Evolutionary conservation across 208 protist genomes (phyloP).

Genomic region (Naegleria fowleri): DNA sequence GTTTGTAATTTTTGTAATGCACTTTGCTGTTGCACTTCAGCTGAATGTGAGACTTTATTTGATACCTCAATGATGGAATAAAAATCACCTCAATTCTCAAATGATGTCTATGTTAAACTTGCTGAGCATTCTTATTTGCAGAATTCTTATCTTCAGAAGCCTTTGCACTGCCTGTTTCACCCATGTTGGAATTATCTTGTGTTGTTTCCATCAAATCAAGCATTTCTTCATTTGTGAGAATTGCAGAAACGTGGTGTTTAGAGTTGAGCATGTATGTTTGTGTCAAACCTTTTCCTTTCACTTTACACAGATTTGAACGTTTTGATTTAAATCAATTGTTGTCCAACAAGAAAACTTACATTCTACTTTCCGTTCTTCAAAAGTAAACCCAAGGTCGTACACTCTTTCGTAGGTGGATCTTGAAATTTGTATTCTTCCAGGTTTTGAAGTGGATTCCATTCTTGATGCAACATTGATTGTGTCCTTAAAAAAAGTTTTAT

Average conservation of each 20-base stretch:
- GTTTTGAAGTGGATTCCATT: neutral
- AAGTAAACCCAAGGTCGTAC: neutral
- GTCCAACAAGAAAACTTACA: too few relatives aligned
- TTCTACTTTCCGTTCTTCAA: neutral
- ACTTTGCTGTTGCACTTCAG: neutral
- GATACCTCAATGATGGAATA: neutral
- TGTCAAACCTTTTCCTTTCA: neutral
- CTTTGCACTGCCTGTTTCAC: too few relatives aligned
- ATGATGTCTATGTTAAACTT: too few relatives aligned
- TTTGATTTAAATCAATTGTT: too few relatives aligned
- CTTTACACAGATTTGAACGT: too few relatives aligned
- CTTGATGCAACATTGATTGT: neutral
- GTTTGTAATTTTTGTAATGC: neutral
- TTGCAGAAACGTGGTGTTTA: neutral
- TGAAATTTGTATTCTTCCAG: neutral
- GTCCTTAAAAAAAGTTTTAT: neutral
- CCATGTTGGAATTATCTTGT: too few relatives aligned
- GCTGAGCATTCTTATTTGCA: too few relatives aligned
- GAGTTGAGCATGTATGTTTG: neutral
- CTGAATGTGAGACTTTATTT: neutral
- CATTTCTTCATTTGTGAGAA: neutral
- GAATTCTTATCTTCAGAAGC: too few relatives aligned
- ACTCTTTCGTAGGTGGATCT: neutral
- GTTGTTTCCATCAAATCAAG: too few relatives aligned
- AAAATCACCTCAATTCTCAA: too few relatives aligned